Evolutionary conservation across 2,329 filamentous ascomycete species (phyloP), one percentile per base, ranked within the genome.

Genomic region (Neonectria hederae): DNA sequence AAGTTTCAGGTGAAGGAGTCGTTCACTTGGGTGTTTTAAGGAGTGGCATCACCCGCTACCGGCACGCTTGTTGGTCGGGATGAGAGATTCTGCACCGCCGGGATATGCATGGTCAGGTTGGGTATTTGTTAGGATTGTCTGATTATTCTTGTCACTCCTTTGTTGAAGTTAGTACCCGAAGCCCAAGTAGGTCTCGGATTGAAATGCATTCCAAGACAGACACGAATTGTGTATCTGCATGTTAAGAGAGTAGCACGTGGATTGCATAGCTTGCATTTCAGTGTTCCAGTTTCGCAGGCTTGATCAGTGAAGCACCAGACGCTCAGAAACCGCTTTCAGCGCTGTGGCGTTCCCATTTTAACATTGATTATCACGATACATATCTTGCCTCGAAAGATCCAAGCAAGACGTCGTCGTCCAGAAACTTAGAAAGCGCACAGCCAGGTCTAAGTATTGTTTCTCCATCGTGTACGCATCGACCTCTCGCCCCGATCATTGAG

Each of bases 11-110:
- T 91, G 43, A 80, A 85, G 72, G 84, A 90, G 72, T 86, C 87
- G 5, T 91, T 91, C 73, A 89, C 84, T 24, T 91, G 89, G 89
- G 81, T 88, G 8, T 90, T 89, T 69, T 90, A 76, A 48, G 28
- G 32, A 13, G 5, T 4, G 14, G 7, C 13, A 28, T 42, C 5
- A 5, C 8, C n/a, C n/a, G n/a, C n/a, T 21, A 4, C n/a, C 17
- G 17, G 8, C 8, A 48, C 22, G 35, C 3, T 38, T n/a, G 6
- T 38, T n/a, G 13, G 13, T n/a, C 2, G 22, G 17, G 11, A 24
- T 22, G 43, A 17, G 13, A 43, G 9, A 22, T 24, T 24, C 5
- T 14, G 3, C 21, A 17, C 17, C 38, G 45, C 14, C 24, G 5
- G 14, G 3, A 26, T 22, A n/a, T 9, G 8, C 22, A n/a, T 26